Evolutionary conservation across 1,284 basidiomycete species (phyloP).

Genomic region (Ustilago sp.): DNA sequence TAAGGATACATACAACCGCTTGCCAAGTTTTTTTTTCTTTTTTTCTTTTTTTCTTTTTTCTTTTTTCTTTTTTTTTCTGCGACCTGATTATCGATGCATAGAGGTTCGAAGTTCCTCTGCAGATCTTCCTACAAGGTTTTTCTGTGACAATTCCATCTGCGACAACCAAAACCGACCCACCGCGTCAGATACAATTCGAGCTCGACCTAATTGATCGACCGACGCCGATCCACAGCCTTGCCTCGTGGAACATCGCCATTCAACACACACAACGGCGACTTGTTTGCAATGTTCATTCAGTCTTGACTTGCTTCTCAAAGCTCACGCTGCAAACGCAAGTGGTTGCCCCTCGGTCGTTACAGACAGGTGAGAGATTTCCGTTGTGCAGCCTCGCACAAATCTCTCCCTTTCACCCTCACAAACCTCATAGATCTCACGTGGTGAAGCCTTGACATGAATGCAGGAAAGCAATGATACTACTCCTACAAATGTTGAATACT

Average conservation of each 20-base stretch:
- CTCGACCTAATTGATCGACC: constrained; percentile 7
- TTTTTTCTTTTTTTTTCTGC: no score
- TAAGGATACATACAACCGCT: not conserved
- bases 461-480: not conserved
- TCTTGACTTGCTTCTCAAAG: not conserved
- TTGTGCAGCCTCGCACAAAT: not conserved
- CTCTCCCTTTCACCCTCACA: not conserved
- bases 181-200: not conserved
- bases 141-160: not conserved
- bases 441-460: not conserved
- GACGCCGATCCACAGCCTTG: constrained; percentile 10
- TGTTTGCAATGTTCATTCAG: not conserved
- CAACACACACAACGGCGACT: not conserved
- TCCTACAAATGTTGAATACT: no score
- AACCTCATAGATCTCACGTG: not conserved
- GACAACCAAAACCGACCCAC: constrained; percentile 5
- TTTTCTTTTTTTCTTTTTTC: not conserved
- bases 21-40: not conserved
- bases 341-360: not conserved
- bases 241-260: constrained; percentile 1
- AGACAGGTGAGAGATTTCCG: not conserved
- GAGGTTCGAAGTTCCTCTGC: constrained; percentile 7
- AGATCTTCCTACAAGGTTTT: constrained; percentile 6
- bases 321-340: not conserved
- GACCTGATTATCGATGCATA: constrained; percentile 34